phyloP scores from a whole-genome alignment of 2,329 filamentous ascomycete genomes.

The Celoporthe dispersa region DNA sequence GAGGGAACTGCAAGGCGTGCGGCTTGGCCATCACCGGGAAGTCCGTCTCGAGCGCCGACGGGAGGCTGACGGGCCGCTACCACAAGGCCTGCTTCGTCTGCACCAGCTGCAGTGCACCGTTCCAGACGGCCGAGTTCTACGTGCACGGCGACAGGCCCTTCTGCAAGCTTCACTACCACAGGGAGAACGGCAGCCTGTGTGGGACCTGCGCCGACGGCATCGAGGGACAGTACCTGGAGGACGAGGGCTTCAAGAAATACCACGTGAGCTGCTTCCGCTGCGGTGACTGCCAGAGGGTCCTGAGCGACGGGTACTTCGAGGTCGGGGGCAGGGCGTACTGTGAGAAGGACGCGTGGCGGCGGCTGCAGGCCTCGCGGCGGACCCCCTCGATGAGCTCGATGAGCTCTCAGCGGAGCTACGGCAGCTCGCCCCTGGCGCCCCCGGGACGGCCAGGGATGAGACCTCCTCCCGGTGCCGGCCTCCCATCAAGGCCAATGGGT shows the following conservation, averaged over 20 bases:
- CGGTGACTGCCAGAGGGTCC: constrained; percentile 71
- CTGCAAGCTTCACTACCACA: constrained; percentile 91
- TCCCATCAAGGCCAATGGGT: constrained; percentile 23
- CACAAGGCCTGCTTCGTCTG: constrained; percentile 96
- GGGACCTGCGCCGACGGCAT: constrained; percentile 80
- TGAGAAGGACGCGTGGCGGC: constrained; percentile 78
- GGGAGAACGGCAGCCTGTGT: constrained; percentile 86
- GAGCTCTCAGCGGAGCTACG: constrained; percentile 29
- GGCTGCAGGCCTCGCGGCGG: constrained; percentile 38
- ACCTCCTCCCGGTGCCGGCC: constrained; percentile 27
- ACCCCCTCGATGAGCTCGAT: constrained; percentile 27
- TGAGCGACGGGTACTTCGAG: constrained; percentile 90
- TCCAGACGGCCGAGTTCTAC: constrained; percentile 89
- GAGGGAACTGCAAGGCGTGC: constrained; percentile 85
- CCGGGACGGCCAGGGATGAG: constrained; percentile 30
- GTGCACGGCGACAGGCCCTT: constrained; percentile 86
- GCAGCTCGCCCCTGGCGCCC: constrained; percentile 27
- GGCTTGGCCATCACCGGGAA: constrained; percentile 80
- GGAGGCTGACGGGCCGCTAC: constrained; percentile 87
- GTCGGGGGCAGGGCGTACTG: constrained; percentile 81
- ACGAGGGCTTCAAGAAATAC: constrained; percentile 76
- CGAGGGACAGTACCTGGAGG: constrained; percentile 91
- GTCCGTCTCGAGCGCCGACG: constrained; percentile 91
- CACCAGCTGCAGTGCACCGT: constrained; percentile 78
- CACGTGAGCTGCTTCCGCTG: constrained; percentile 89